Base-by-base conservation (phyloP, 345 rosid genomes). In the Mallotus nudiflorus region DNA sequence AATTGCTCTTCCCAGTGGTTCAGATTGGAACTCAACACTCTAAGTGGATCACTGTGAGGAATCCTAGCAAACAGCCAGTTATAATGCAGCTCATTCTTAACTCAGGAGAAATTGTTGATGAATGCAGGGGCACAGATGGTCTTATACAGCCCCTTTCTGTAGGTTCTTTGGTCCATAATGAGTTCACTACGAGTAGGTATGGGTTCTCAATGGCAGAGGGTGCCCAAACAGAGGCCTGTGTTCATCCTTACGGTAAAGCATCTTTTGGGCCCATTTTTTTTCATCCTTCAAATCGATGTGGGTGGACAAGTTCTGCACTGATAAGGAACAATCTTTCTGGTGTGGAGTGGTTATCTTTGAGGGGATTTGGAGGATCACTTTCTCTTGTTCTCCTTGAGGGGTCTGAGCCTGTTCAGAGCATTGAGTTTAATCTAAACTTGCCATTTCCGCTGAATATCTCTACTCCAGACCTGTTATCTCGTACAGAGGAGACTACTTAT, bases 31-130 rank as follows among this genome's bases (percentile, higher is more conserved):
- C 76, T 72, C 77, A 80, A 77, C 48, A 29, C 58, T 70, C 86
- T 16, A 80, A 79, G 72, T 84, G 87, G 91, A 86, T 90, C 82
- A 83, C 84, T 15, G 91, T 87, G 18, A 80, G 67, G 71, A 90
- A 90, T 77, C 96, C 96, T 44, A 87, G 91, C 74, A 78, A 72
- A 55, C 81, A 80, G 25, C 89, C 92, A 15, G 88, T 88, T 67
- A 73, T 85, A 61, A 85, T 90, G 91, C 92, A 90, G 85, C 87
- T 90, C 66, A 77, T 89, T 70, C 85, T 89, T 58, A 83, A 85
- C 77, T 79, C 92, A 0, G 87, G 81, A 61, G 85, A 86, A 84
- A 81, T 86, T 35, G 33, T 89, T 20, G 86, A 89, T 66, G 77
- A 82, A 29, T 87, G 96, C 77, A 78, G 59, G 78, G 83, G 50